A percentile compares a stretch with the other conserved stretches of the same genome.
phyloP scores from a whole-genome alignment of 225 moss, liverwort and hornwort genomes.

The Climacium dendroides region DNA sequence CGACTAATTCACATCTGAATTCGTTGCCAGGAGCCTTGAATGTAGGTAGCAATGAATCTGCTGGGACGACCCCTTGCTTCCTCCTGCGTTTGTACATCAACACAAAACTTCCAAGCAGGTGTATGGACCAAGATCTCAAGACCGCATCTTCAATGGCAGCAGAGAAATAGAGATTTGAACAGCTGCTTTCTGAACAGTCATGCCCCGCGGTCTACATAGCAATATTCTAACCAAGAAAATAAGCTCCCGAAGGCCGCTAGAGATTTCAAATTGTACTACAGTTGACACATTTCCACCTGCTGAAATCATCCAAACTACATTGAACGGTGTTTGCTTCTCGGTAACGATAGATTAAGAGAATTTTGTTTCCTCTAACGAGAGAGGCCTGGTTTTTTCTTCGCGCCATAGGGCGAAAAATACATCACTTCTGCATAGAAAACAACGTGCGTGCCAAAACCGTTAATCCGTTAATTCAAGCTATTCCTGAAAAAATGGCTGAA shows the following conservation, averaged over 20 bases:
- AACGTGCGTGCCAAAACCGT: neutral
- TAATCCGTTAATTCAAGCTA: neutral
- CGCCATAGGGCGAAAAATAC: neutral
- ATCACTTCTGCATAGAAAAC: neutral
- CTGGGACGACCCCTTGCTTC: slow-evolving; percentile 14
- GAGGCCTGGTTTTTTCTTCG: neutral
- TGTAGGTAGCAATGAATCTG: slow-evolving; percentile 9
- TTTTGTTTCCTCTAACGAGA: neutral
- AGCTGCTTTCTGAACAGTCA: slow-evolving; percentile 25
- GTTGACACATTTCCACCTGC: neutral
- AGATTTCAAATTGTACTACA: neutral
- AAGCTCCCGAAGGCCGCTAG: neutral
- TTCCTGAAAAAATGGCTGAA: neutral
- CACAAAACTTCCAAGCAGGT: neutral
- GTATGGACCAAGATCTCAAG: neutral
- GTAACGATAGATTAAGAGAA: neutral
- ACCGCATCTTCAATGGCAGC: neutral
- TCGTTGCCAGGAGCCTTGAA: slow-evolving; percentile 25
- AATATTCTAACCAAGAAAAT: neutral
- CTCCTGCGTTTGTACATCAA: slow-evolving; percentile 26
- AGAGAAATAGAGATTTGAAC: slow-evolving; percentile 11
- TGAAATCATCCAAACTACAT: neutral
- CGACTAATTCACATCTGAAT: slow-evolving; percentile 25
- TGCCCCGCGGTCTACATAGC: neutral
- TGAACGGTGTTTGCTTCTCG: neutral